Conservation (phyloP, 441 rosid genomes). For the Eutrema salsugineum region DNA sequence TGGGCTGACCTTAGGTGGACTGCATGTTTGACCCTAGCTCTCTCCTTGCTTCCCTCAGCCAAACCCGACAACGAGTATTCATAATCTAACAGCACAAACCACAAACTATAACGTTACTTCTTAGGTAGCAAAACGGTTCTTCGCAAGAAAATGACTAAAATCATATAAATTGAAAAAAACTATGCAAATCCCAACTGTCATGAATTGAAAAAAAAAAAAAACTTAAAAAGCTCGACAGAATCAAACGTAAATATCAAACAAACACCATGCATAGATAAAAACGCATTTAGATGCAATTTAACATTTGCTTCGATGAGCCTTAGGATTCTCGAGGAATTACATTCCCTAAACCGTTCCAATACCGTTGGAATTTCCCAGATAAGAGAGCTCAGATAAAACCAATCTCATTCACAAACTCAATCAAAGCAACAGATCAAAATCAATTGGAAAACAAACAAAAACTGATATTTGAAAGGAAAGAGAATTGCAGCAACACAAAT, state of each 20-base stretch:
- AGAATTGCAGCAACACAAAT: not conserved
- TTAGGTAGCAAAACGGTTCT: not conserved
- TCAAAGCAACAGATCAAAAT: not conserved
- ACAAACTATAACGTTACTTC: not conserved
- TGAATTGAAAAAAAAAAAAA: not conserved
- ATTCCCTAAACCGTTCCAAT: not conserved
- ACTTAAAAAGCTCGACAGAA: not conserved
- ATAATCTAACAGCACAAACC: slow-evolving; percentile 52
- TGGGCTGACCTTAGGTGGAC: slow-evolving; percentile 87
- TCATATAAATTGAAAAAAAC: not conserved
- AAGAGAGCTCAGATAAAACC: not conserved
- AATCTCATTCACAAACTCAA: not conserved
- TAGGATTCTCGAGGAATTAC: not conserved
- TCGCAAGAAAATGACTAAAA: not conserved
- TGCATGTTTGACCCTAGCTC: slow-evolving; percentile 62
- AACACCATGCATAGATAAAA: not conserved
- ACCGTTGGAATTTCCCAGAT: not conserved
- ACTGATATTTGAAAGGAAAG: not conserved
- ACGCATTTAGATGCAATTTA: not conserved
- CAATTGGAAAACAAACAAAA: not conserved
- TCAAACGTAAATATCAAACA: not conserved
- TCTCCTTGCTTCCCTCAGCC: slow-evolving; percentile 76
- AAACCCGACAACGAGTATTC: slow-evolving; percentile 79
- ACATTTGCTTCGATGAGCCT: not conserved
- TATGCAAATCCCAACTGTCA: not conserved